Base-by-base conservation (phyloP, 129 eudicot species). In the Dittrichia graveolens region DNA sequence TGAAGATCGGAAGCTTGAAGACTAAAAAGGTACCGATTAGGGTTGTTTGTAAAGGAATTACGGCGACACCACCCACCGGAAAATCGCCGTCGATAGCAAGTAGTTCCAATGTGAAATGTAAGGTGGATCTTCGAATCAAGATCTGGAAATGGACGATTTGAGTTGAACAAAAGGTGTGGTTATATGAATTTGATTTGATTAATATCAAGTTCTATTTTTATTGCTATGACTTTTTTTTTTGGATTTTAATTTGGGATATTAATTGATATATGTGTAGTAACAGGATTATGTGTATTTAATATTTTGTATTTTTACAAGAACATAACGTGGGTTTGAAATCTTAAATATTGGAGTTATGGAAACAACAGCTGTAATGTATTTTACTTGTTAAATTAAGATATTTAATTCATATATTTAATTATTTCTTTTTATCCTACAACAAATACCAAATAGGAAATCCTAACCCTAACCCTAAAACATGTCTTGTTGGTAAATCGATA, bases 101-200 rank as follows among this genome's bases (percentile, higher is more conserved):
- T 3, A 80, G 83, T 42, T 67, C 86, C 18, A 68, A 56, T 57
- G 85, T 83, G 3, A 87, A 90, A 47, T 90, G 96, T 81, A 79
- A 90, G 61, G 94, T 87, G 69, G 88, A 90, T 77, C 79, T 84
- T 11, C 60, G 88, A 35, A 61, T 90, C 53, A 87, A 87, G 87
- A 86, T 87, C 80, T 85, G 87, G 85, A 86, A 73, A 68, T 85
- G 89, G 94, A 88, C 86, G 0, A 13, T 83, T 13, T 79, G 79
- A 63, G 66, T 8, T 16, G 34, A 18, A 42, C 56, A 43, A 43
- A 66, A 44, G 68, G 70, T 81, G 66, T 65, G 71, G 46, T 75
- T 35, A 24, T 75, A n/a, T 63, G 53, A 38, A 45, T 58, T 40
- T 67, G 62, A 24, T 53, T 44, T 16, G 14, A 11, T 42, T n/a